Percentiles rank a stretch among this genome's conserved stretches.
phyloP scores from a whole-genome alignment of 352 stramenopile genomes.

The Phytophthora ramorum region DNA sequence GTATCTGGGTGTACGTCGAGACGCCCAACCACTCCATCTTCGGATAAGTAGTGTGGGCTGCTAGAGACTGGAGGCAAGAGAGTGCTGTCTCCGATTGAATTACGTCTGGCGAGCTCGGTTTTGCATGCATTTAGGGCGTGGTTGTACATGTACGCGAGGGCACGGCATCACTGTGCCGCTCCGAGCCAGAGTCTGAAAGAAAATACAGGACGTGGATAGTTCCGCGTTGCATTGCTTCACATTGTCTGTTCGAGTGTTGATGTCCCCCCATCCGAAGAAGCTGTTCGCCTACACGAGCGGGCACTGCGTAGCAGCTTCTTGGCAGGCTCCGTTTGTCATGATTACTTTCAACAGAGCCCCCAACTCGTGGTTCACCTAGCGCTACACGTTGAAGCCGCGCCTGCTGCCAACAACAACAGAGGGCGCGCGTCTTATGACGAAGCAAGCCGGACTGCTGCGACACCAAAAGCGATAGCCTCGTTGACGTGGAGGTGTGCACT shows the following conservation, averaged over 20 bases:
- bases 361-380: not conserved
- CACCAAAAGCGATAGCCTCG: constrained; percentile 21
- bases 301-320: too few relatives aligned
- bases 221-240: constrained; percentile 6
- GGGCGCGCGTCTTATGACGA: constrained; percentile 2
- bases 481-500: not conserved
- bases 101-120: constrained; percentile 34
- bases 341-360: not conserved
- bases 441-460: constrained; percentile 1
- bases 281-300: not conserved
- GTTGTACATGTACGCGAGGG: too few relatives aligned
- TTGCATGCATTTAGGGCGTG: constrained; percentile 43
- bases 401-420: not conserved
- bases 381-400: not conserved
- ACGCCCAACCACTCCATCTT: constrained; percentile 59
- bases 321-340: too few relatives aligned
- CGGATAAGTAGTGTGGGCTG: constrained; percentile 40
- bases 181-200: constrained; percentile 29
- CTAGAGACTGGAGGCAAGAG: constrained; percentile 17
- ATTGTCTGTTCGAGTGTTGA: not conserved
- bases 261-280: too few relatives aligned
- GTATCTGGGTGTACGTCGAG: constrained; percentile 84
- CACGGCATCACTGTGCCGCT: constrained; percentile 14
- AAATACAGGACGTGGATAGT: constrained; percentile 39
- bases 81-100: constrained; percentile 23